phyloP scores from a whole-genome alignment of 169 alveolate genomes.

The Eimeria zaria region DNA sequence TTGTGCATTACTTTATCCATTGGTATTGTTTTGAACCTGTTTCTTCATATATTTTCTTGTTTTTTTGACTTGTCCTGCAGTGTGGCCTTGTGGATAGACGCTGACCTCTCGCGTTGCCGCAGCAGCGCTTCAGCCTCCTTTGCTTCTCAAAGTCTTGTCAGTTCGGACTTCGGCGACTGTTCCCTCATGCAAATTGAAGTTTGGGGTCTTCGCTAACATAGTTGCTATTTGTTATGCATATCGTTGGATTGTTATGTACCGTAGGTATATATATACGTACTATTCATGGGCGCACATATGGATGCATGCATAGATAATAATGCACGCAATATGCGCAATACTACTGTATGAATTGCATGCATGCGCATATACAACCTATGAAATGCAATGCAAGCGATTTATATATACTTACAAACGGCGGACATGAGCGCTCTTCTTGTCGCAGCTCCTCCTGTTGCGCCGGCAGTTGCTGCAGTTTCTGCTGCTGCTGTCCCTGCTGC shows the following conservation, averaged over 20 bases:
- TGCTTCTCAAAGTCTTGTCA: background rate
- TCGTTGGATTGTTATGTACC: background rate
- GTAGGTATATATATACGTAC: background rate
- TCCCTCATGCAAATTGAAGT: slow-evolving; percentile 8
- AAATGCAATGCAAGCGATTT: background rate
- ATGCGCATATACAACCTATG: background rate
- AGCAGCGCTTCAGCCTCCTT: slow-evolving; percentile 44
- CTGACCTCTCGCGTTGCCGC: slow-evolving; percentile 58
- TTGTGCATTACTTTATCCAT: too few species aligned
- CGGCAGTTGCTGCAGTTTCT: slow-evolving; percentile 38
- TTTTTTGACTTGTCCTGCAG: slow-evolving; percentile 7
- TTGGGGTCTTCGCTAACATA: slow-evolving; percentile 33
- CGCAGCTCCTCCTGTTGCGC: slow-evolving; percentile 14
- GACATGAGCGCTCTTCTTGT: background rate
- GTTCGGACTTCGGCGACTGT: slow-evolving; percentile 25
- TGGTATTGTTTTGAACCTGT: background rate
- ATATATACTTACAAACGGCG: background rate
- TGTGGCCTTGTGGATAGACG: slow-evolving; percentile 60
- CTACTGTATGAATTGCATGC: background rate
- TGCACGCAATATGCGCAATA: background rate
- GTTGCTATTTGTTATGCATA: background rate
- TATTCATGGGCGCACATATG: background rate
- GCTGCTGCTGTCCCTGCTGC: background rate
- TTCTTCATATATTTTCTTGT: background rate
- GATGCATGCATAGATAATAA: background rate